A percentile compares a stretch with the other conserved stretches of the same genome.
Conservation (phyloP, 805 yeast genomes). For the Millerozyma acaciae region DNA sequence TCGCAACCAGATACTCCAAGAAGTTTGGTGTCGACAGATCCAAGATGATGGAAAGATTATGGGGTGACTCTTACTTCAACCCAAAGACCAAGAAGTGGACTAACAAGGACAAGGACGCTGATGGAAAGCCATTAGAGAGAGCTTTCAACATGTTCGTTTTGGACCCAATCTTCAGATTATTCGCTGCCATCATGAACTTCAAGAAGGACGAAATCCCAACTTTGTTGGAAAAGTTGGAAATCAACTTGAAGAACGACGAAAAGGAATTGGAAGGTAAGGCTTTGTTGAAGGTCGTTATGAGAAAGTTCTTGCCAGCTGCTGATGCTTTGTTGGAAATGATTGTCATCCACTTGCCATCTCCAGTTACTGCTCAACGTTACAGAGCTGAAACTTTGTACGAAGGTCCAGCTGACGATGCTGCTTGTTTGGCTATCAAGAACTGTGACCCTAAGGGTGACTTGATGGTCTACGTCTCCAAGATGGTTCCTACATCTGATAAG, state of each 20-base stretch:
- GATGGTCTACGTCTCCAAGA: slow-evolving; percentile 99
- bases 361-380: slow-evolving; percentile 98
- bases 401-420: slow-evolving; percentile 94
- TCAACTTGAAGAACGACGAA: slow-evolving; percentile 91
- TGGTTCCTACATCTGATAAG: slow-evolving; percentile 99
- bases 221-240: slow-evolving; percentile 91
- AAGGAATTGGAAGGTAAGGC: slow-evolving; percentile 99
- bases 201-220: slow-evolving; percentile 95
- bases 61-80: slow-evolving; percentile 99
- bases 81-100: slow-evolving; percentile 99
- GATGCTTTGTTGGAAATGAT: slow-evolving; percentile 99
- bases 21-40: slow-evolving; percentile 98
- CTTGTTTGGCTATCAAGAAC: slow-evolving; percentile 89
- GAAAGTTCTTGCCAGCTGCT: slow-evolving; percentile 99
- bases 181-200: slow-evolving; percentile 97
- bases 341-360: slow-evolving; percentile 97
- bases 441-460: slow-evolving; percentile 98
- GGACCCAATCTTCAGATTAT: slow-evolving; percentile 98
- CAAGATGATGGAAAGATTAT: slow-evolving; percentile 98
- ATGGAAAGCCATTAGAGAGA: slow-evolving; percentile 94
- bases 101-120: slow-evolving; percentile 91
- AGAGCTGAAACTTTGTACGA: slow-evolving; percentile 99
- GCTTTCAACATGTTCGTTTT: slow-evolving; percentile 99
- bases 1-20: slow-evolving; percentile 96
- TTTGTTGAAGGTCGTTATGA: slow-evolving; percentile 96